Evolutionary conservation across 202 grass and related monocot species (phyloP), one percentile per base, ranked within the genome.

Genomic region (Zoysia matrella): DNA sequence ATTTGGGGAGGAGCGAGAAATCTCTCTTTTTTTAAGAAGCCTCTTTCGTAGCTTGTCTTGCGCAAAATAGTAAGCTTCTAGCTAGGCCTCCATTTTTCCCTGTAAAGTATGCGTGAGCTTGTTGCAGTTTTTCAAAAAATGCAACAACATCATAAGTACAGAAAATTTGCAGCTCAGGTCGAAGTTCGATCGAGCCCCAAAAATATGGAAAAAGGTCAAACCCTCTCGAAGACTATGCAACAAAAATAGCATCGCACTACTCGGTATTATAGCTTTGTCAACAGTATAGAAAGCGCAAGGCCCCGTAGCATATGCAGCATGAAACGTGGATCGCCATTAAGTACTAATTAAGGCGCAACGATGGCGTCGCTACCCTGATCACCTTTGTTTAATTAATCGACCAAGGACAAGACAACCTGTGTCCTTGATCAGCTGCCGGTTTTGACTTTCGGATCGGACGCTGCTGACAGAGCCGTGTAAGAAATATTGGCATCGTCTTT

Each of bases 321-420:
- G 78, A 82, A 89, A 78, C 60, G 83, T 74, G 83, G 88, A 89
- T 89, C 83, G 42, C 72, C 61, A 82, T 82, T 89, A 75, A 86
- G 76, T 74, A 78, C 73, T 69, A 89, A 85, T 89, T 73, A 86
- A 89, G 87, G 43, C 61, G 22, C 47, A 14, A 18, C 7, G 52
- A 65, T 65, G 75, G 75, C 75, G 70, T 80, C 54, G 50, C 71
- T 3, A n/a, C 48, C 71, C 75, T 65, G 71, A 47, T 66, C 61
- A 4, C 64, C 71, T 30, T 89, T 89, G 87, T 85, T 89, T 89
- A 51, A 30, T 30, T 55, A 85, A 4, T 67, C 72, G 16, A 52
- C 45, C 56, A 54, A 60, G 47, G 79, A 77, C 60, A 73, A 54
- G 52, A 3, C 52, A 40, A 5, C 39, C 6, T 57, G 64, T 68